Percentiles rank a stretch among this genome's conserved stretches.
Conservation (phyloP, 345 rosid genomes). For the Hevea brasiliensis region DNA sequence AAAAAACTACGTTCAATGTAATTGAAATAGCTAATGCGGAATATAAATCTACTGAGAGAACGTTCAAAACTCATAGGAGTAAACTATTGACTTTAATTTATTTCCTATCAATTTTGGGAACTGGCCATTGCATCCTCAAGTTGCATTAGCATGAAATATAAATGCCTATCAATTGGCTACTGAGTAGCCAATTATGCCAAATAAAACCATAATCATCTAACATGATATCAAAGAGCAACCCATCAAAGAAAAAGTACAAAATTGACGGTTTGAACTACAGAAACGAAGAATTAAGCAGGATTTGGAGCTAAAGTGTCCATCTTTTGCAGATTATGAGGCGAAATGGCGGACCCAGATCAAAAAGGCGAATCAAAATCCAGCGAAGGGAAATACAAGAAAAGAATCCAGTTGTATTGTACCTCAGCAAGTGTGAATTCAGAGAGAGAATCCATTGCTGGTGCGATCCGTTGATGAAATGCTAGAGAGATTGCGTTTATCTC, state of each 20-base stretch:
- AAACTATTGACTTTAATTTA: not conserved
- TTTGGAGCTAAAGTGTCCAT: not conserved
- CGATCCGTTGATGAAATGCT: not conserved
- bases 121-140: not conserved
- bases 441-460: slow-evolving; percentile 7
- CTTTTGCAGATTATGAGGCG: not conserved
- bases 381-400: not conserved
- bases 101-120: no score
- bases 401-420: not conserved
- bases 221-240: slow-evolving; percentile 8
- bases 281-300: not conserved
- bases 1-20: not conserved
- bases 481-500: not conserved
- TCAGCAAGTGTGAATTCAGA: slow-evolving; percentile 28
- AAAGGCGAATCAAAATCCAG: not conserved
- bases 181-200: not conserved
- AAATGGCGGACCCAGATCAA: not conserved
- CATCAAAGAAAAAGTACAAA: not conserved
- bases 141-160: not conserved
- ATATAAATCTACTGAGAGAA: not conserved
- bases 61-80: not conserved
- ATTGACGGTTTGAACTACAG: not conserved
- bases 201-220: not conserved
- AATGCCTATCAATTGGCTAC: not conserved
- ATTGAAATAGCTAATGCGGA: not conserved